Conservation (phyloP, 441 rosid genomes). For the Adansonia grandidieri region DNA sequence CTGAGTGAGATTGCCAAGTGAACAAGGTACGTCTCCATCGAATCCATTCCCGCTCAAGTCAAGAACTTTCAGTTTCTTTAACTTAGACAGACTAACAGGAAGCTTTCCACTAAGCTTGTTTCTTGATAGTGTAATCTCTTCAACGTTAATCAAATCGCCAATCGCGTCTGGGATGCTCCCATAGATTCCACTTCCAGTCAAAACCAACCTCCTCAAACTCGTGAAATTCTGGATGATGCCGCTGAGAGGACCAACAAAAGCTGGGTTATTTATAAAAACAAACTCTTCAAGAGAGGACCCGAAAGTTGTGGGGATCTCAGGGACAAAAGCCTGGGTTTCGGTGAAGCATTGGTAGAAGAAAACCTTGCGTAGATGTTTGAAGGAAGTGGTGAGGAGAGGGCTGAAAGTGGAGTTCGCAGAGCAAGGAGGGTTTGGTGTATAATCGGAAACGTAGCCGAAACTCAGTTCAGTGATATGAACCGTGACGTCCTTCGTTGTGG, state of each 20-base stretch:
- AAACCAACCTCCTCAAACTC: conserved; percentile 50
- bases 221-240: conserved; percentile 49
- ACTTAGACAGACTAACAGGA: conserved; percentile 30
- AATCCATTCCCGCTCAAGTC: conserved; percentile 58
- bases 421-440: conserved; percentile 64
- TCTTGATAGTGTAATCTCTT: conserved; percentile 64
- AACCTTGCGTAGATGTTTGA: conserved; percentile 60
- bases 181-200: conserved; percentile 60
- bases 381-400: conserved; percentile 57
- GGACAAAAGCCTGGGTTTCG: conserved; percentile 35
- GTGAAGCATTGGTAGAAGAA: conserved; percentile 72
- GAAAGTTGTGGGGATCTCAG: conserved; percentile 40
- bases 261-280: conserved; percentile 62
- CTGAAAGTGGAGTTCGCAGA: conserved; percentile 51
- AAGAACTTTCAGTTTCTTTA: conserved; percentile 51
- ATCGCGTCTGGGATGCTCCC: conserved; percentile 50
- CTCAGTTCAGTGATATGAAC: conserved; percentile 61
- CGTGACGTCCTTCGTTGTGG: conserved; percentile 27
- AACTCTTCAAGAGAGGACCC: conserved; percentile 57
- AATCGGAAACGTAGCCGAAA: conserved; percentile 69
- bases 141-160: conserved; percentile 41
- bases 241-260: conserved; percentile 47
- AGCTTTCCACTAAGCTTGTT: conserved; percentile 53
- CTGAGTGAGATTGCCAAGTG: conserved; percentile 45
- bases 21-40: conserved; percentile 47